Percentiles rank a stretch among this genome's conserved stretches.
phyloP scores from a whole-genome alignment of 2,329 filamentous ascomycete genomes.

The Nemania diffusa region DNA sequence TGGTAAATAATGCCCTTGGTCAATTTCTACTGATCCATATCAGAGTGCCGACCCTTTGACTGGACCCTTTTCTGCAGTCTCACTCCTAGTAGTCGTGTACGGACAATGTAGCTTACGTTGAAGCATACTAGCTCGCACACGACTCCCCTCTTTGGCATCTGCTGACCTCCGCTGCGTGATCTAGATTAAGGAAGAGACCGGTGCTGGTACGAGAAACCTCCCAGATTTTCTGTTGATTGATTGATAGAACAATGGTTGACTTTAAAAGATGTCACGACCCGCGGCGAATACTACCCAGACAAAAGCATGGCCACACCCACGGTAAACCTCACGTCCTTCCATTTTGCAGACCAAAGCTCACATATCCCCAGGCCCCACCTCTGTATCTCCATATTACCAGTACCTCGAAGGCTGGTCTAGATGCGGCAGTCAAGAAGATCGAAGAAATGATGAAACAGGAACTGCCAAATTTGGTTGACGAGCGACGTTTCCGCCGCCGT shows the following conservation, averaged over 20 bases:
- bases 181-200: slow-evolving; percentile 99
- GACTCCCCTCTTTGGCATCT: slow-evolving; percentile 81
- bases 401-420: slow-evolving; percentile 89
- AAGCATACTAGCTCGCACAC: slow-evolving; percentile 72
- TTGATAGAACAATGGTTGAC: slow-evolving; percentile 67
- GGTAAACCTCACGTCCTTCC: slow-evolving; percentile 62
- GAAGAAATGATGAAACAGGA: slow-evolving; percentile 97
- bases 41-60: slow-evolving; percentile 54
- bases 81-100: slow-evolving; percentile 59
- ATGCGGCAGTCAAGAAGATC: slow-evolving; percentile 86
- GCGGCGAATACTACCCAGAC: slow-evolving; percentile 95
- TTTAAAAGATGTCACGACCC: slow-evolving; percentile 95
- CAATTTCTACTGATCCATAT: slow-evolving; percentile 71
- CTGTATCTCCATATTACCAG: slow-evolving; percentile 96
- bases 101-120: slow-evolving; percentile 76
- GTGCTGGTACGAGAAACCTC: slow-evolving; percentile 90
- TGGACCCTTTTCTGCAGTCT: slow-evolving; percentile 50
- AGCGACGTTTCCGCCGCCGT: slow-evolving; percentile 87
- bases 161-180: slow-evolving; percentile 92
- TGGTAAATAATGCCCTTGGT: slow-evolving; percentile 90
- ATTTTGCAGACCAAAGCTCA: slow-evolving; percentile 27
- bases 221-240: slow-evolving; percentile 58
- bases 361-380: slow-evolving; percentile 77
- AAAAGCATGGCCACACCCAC: slow-evolving; percentile 95
- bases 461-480: slow-evolving; percentile 92